Conservation (phyloP, 352 stramenopile species). For the Phytophthora melonis region DNA sequence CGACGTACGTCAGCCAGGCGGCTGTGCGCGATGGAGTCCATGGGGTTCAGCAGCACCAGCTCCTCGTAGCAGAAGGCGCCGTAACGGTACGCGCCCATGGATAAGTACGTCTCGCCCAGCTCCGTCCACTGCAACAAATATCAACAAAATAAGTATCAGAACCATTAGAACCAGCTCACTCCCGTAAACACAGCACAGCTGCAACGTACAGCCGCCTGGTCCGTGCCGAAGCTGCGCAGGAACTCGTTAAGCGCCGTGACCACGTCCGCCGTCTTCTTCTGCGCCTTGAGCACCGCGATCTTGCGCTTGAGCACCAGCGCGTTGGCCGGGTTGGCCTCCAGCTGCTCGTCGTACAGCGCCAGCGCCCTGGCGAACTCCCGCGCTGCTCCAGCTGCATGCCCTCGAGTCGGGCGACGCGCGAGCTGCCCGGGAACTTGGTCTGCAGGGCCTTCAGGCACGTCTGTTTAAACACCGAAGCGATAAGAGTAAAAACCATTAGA, state of each 20-base stretch:
- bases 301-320: conserved; percentile 71
- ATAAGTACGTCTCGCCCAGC: conserved; percentile 66
- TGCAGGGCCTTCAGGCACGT: conserved; percentile 53
- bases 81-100: conserved; percentile 62
- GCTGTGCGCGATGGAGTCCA: conserved; percentile 71
- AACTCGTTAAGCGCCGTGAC: conserved; percentile 68
- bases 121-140: conserved; percentile 59
- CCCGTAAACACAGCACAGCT: neutral
- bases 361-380: conserved; percentile 64
- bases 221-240: conserved; percentile 67
- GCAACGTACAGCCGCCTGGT: conserved; percentile 53
- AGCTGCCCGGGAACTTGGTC: conserved; percentile 68
- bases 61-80: conserved; percentile 82
- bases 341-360: conserved; percentile 65
- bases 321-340: conserved; percentile 68
- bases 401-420: conserved; percentile 62
- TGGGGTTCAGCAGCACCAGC: conserved; percentile 73
- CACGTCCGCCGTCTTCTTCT: conserved; percentile 66
- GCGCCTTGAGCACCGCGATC: conserved; percentile 70
- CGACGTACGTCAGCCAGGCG: conserved; percentile 66
- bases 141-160: conserved; percentile 9
- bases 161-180: conserved; percentile 1
- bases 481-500: neutral
- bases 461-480: conserved; percentile 23
- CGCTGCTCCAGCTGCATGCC: conserved; percentile 69